phyloP scores from a whole-genome alignment of 768 basidiomycete genomes.

The Leucosporidium yakuticum region DNA sequence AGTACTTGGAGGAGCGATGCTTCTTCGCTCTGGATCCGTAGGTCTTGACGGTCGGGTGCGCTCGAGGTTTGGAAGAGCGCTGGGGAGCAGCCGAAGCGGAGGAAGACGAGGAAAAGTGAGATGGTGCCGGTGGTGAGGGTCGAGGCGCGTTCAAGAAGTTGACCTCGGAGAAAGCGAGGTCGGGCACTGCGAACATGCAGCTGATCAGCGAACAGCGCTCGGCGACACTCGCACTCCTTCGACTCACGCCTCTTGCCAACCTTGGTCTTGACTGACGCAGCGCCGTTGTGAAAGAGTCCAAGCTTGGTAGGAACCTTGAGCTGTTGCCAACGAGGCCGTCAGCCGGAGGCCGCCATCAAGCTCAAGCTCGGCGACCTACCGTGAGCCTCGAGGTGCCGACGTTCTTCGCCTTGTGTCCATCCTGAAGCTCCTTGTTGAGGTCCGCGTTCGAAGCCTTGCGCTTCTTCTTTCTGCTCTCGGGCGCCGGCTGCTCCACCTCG shows the following conservation, averaged over 20 bases:
- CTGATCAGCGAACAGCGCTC: no score
- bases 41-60: not conserved
- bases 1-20: not conserved
- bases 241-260: slow-evolving; percentile 16
- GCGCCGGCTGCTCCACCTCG: not conserved
- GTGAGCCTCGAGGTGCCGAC: slow-evolving; percentile 7
- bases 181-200: slow-evolving; percentile 5
- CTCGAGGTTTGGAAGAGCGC: not conserved
- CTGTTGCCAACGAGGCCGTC: not conserved
- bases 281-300: slow-evolving; percentile 33
- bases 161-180: slow-evolving; percentile 32
- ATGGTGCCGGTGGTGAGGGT: not conserved
- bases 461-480: not conserved
- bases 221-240: no score
- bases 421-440: slow-evolving; percentile 8
- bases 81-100: not conserved
- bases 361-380: slow-evolving; percentile 9
- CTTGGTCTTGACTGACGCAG: slow-evolving; percentile 19
- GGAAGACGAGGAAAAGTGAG: not conserved
- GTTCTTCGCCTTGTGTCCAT: slow-evolving; percentile 1
- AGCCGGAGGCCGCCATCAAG: not conserved
- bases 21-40: not conserved
- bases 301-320: slow-evolving; percentile 16
- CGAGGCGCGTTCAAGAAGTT: slow-evolving; percentile 25
- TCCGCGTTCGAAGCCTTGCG: not conserved